These are phyloP conservation scores for Lentinula guzmanii DNA, from an alignment of 768 basidiomycete genomes.

Conservation along the genomic window DNA sequence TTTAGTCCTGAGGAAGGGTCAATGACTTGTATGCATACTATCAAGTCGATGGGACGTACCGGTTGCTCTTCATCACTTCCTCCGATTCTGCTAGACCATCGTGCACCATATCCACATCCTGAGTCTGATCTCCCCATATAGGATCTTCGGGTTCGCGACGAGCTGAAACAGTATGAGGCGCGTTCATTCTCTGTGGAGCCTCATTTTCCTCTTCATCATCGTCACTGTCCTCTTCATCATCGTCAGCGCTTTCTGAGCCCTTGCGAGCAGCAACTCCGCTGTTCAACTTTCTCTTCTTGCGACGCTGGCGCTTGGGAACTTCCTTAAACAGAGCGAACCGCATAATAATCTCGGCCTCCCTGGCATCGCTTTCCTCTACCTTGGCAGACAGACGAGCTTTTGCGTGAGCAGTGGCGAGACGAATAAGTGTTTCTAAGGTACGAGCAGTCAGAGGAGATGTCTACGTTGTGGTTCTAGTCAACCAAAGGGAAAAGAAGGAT, in stretches of 20 bases:
- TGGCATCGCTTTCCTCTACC: slow-evolving; percentile 81
- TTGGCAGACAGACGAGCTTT: slow-evolving; percentile 86
- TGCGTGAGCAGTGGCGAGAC: slow-evolving; percentile 95
- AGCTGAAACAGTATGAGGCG: slow-evolving; percentile 30
- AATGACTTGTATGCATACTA: slow-evolving; percentile 1
- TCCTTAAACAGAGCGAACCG: slow-evolving; percentile 98
- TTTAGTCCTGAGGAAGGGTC: slow-evolving; percentile 44
- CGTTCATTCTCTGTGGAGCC: slow-evolving; percentile 42
- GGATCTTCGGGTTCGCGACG: slow-evolving; percentile 41
- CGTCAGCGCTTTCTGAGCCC: slow-evolving; percentile 47
- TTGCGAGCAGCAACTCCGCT: slow-evolving; percentile 49
- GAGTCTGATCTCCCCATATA: slow-evolving; percentile 63
- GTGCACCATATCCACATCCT: slow-evolving; percentile 57
- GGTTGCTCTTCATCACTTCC: not conserved
- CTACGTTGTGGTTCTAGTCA: slow-evolving; percentile 31
- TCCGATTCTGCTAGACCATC: slow-evolving; percentile 24
- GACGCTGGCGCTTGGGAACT: slow-evolving; percentile 74
- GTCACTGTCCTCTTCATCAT: slow-evolving; percentile 46
- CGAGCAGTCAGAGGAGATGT: slow-evolving; percentile 97
- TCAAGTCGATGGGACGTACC: not conserved
- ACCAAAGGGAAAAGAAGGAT: not conserved
- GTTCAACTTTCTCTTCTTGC: slow-evolving; percentile 86
- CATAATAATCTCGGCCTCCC: slow-evolving; percentile 89
- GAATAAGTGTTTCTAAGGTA: slow-evolving; percentile 97
- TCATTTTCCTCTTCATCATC: slow-evolving; percentile 45